Percentiles rank a stretch among this genome's conserved stretches.
These are phyloP conservation scores for Kwoniella newhampshirensis DNA, from an alignment of 768 basidiomycete genomes.

Conservation along the genomic window DNA sequence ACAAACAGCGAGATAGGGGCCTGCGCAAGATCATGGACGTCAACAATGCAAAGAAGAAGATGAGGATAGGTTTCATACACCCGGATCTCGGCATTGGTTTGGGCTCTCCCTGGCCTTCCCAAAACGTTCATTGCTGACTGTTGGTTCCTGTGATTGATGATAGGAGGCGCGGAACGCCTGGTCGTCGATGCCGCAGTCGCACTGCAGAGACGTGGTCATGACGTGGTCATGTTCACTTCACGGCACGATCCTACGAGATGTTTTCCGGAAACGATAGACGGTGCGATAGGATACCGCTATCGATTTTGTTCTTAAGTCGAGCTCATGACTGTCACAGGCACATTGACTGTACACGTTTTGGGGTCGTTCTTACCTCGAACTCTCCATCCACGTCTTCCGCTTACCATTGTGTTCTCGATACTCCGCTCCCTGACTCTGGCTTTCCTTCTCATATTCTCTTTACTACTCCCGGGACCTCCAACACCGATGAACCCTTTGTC, in stretches of 20 bases:
- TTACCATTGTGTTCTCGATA: constrained; percentile 88
- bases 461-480: constrained; percentile 38
- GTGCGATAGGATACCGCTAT: constrained; percentile 56
- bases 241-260: constrained; percentile 83
- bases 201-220: constrained; percentile 77
- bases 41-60: constrained; percentile 21
- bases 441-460: constrained; percentile 60
- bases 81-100: constrained; percentile 92
- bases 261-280: constrained; percentile 91
- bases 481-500: constrained; percentile 35
- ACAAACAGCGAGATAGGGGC: too few species aligned
- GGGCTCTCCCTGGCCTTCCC: background rate
- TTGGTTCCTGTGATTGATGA: background rate
- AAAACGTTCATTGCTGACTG: constrained; percentile 7
- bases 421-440: constrained; percentile 82
- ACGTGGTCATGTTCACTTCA: constrained; percentile 86
- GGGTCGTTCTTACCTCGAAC: constrained; percentile 80
- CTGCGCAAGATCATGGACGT: too few species aligned
- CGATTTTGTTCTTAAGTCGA: background rate
- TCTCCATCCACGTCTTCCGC: constrained; percentile 62
- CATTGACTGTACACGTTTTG: constrained; percentile 69
- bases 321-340: constrained; percentile 60
- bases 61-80: constrained; percentile 77
- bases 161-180: constrained; percentile 92
- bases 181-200: constrained; percentile 93